Evolutionary conservation across 2,329 filamentous ascomycete genomes (phyloP), one percentile per base, ranked within the genome.

Genomic region (Scolecobasidium constrictum): DNA sequence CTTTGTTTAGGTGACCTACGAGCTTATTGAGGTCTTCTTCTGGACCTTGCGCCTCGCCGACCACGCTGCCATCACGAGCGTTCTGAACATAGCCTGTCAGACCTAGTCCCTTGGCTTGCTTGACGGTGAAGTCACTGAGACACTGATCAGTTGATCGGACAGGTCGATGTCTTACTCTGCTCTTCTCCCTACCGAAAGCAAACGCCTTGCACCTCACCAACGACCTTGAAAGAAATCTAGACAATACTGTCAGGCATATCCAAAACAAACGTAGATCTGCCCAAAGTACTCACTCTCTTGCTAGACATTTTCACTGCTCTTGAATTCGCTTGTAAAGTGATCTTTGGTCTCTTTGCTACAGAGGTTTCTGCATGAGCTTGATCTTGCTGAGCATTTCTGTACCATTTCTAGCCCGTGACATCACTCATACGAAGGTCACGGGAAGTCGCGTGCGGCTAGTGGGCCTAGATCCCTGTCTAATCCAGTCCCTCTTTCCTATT

Each of bases 21-120:
- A 95, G 82, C 43, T 77, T 73, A 41, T 77, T 63, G 19, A 96
- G 59, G 2, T 72, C 63, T 1, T 77, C 71, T 1, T 78, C 70
- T 2, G 74, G 69, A 21, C 86, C 88, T 58, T 96, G 90, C 4
- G 81, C 87, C 64, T 95, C 88, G 19, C 90, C 90, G 43, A 55
- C 37, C 50, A 66, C 67, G 5, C 57, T 62, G 34, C 68, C 68
- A 48, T 71, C 66, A 9, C 57, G 60, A 4, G 56, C 61, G 48
- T 71, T 71, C 42, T 60, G 59, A 4, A 70, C 67, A 41, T 54
- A 64, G 36, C 68, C 68, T 15, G 66, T 71, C 5, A 71, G 45
- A 17, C 61, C 61, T 19, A 68, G 54, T 34, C 51, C 55, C 20
- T 59, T 58, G 33, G 68, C 68, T 47, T 69, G 59, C 39, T 63